Base-by-base conservation (phyloP, 305 asterid species). In the Fraxinus albicans region DNA sequence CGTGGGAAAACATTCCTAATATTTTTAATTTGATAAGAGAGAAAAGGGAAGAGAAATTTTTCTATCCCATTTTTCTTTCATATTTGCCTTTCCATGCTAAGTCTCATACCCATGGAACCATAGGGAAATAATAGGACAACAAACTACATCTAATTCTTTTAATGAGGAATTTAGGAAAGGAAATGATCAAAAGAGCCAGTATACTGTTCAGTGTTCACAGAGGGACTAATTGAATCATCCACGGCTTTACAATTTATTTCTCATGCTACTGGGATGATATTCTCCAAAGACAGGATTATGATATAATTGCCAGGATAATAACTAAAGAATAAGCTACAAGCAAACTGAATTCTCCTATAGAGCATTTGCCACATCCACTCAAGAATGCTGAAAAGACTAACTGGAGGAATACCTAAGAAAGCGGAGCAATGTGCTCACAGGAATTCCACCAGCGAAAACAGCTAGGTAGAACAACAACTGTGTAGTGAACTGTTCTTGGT, bases 371-470 rank as follows among this genome's bases (percentile, higher is more conserved):
- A 84, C 78, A 25, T 69, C 50, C 75, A 42, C n/a, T 60, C 38
- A 44, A 40, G 31, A 63, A 60, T 15, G 79, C 78, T 69, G 40
- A 81, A 50, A 81, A 65, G 86, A 77, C 83, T 77, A 76, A 79
- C 35, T 65, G 70, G 83, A 84, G 84, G 73, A 86, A 85, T 90
- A 91, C 95, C 91, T 91, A 92, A 89, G 83, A 88, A 85, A 88
- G 88, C 79, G 92, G 91, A 91, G 97, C 92, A 84, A 87, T 89
- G 93, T 81, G 92, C 98, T 94, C 95, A 92, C 97, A 94, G 99
- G 97, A 86, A 95, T 92, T 90, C 98, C 99, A 89, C 87, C 87
- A 74, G 97, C 98, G 87, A 95, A 93, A 80, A 84, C 91, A 85
- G 90, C 96, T 76, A 95, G 91, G 87, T 95, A 94, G 86, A 92